Base-by-base conservation (phyloP, 2,329 filamentous ascomycete genomes). In the Nigrospora osmanthi region DNA sequence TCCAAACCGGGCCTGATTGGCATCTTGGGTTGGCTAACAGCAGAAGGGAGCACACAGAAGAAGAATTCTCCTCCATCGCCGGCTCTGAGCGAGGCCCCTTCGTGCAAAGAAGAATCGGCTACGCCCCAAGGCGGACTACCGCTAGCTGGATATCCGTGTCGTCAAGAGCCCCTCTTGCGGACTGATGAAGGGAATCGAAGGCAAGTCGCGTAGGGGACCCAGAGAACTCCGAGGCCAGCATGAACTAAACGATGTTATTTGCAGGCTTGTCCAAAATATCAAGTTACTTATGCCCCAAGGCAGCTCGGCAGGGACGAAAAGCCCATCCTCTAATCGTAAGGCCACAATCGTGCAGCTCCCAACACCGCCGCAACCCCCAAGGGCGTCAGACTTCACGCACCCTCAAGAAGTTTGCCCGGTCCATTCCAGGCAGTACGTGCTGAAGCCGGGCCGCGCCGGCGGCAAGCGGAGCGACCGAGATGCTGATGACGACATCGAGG, bases 291-390 rank as follows among this genome's bases (percentile, higher is more conserved):
- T 50, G 12, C 50, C 52, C 3, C 34, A 19, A 6, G 52, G 49
- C 37, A 40, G 35, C 12, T 36, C 40, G 23, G 32, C 47, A 16
- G 45, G 44, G 30, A 15, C 16, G 6, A 43, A 45, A n/a, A 53
- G 39, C 4, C 51, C 54, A 14, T 44, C 43, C 2, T 47, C 50
- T 15, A 56, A 58, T 43, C 54, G 58, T 23, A 58, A 61, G 36
- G 52, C 51, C 32, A 56, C 57, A 6, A 43, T 60, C 11, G 47
- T 61, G 30, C 57, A 60, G 36, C 43, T 54, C 13, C 49, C 54
- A 19, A 39, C 38, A 15, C 37, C 37, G 4, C 36, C 37, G 13
- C 34, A 34, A 9, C 28, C 38, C 30, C 40, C 46, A 15, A 42
- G 42, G 6, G 43, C 34, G 14, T 30, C 46, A n/a, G 38, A 45